Conservation (phyloP, 2,329 filamentous ascomycete species). For the Fusarium sp. region DNA sequence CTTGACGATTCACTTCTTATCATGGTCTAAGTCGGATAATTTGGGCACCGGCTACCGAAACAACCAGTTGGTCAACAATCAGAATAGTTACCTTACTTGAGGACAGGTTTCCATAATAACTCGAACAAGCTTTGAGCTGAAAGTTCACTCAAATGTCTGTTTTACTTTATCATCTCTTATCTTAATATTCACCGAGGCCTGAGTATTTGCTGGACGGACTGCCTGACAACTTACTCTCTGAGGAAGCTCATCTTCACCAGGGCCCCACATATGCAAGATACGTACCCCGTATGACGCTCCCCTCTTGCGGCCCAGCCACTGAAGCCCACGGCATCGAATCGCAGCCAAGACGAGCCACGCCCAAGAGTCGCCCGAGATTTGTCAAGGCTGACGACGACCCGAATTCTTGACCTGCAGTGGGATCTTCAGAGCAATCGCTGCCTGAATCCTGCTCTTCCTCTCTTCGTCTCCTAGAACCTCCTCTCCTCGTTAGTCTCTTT, state of each 20-base stretch:
- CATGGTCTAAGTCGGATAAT: neutral
- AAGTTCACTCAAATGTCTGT: no score
- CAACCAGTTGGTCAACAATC: no score
- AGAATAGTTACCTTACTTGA: no score
- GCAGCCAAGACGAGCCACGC: constrained; percentile 43
- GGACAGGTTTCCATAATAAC: no score
- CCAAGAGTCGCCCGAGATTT: constrained; percentile 42
- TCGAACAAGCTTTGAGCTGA: no score
- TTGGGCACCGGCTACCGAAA: neutral
- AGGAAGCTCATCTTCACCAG: constrained; percentile 11
- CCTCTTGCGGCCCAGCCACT: constrained; percentile 45
- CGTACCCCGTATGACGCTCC: constrained; percentile 48
- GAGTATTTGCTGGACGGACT: no score
- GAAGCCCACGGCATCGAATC: constrained; percentile 43
- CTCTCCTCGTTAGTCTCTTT: constrained; percentile 18
- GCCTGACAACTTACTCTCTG: neutral
- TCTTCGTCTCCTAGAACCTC: neutral
- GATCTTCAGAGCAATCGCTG: constrained; percentile 1
- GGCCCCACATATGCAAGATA: constrained; percentile 41
- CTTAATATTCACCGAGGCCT: no score
- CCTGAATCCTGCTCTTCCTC: constrained; percentile 6
- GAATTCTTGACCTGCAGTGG: constrained; percentile 23
- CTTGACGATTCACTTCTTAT: no score
- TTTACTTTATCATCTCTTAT: no score
- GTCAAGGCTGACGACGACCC: constrained; percentile 51